Base-by-base conservation (phyloP, 176 grass and related monocot genomes). In the Avena eriantha region DNA sequence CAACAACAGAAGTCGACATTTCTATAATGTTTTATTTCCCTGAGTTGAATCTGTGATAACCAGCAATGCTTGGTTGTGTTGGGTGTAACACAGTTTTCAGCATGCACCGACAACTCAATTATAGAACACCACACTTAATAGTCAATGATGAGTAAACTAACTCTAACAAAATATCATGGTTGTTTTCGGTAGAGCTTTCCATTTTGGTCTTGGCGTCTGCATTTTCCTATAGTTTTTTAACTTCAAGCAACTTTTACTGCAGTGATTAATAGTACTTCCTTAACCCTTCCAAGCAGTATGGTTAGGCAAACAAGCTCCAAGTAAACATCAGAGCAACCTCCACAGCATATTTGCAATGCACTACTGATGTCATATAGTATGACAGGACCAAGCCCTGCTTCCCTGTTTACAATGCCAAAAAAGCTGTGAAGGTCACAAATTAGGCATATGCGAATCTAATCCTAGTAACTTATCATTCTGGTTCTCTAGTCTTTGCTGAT, bases 21-120 rank as follows among this genome's bases (percentile, higher is more conserved):
- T 26, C 24, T 51, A 12, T 23, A 76, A 47, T n/a, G 18, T 17
- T 21, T 7, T 5, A 54, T 17, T 70, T 33, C 43, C 4, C 5
- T 7, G 65, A 5, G 23, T 26, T 46, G 48, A 66, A 66, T 15
- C 49, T 51, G 64, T 10, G 50, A 29, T 29, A 13, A n/a, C 59
- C 23, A 0, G 54, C 48, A 64, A 60, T 64, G 54, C 41, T 45
- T 33, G 45, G 3, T 65, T 73, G 21, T 10, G 17, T 76, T 80
- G 31, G 31, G 63, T 24, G 15, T n/a, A 4, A 76, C 61, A 41
- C 16, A 18, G 33, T 85, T 80, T 80, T 86, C 45, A 19, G 9
- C 50, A 36, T 33, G 18, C n/a, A 78, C n/a, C 22, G 22, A 16
- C 13, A 1, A 47, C 21, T 69, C 10, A 41, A 22, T 54, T 9